phyloP scores from a whole-genome alignment of 2,329 filamentous ascomycete species.

The Westerdykella aurantiaca region DNA sequence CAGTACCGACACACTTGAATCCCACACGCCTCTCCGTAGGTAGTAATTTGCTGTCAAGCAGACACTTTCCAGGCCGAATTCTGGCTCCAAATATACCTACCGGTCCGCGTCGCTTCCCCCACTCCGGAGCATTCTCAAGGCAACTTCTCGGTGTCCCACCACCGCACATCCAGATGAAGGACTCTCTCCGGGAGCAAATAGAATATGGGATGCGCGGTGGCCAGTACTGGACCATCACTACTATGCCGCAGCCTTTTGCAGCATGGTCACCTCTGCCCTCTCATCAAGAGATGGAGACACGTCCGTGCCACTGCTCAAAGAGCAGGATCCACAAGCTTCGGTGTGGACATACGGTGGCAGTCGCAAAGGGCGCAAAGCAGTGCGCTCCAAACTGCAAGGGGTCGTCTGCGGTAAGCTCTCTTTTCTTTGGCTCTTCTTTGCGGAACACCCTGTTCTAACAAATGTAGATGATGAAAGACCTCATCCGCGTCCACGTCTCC shows the following conservation, averaged over 20 bases:
- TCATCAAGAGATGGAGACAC: constrained; percentile 8
- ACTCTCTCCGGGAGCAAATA: background rate
- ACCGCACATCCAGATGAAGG: no score
- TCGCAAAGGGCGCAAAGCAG: constrained; percentile 5
- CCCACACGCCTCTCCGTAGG: no score
- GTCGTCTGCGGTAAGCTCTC: no score
- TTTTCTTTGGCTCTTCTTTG: no score
- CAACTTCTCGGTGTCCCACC: no score
- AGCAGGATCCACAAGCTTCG: constrained; percentile 10
- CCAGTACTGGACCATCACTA: constrained; percentile 7
- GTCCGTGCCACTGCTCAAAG: constrained; percentile 6
- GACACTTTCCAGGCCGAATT: no score
- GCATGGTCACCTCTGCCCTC: constrained; percentile 5
- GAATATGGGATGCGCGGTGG: background rate
- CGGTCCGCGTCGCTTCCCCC: no score
- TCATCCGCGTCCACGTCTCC: background rate
- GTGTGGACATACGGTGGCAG: constrained; percentile 11
- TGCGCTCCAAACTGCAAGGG: constrained; percentile 10
- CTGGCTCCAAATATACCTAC: no score
- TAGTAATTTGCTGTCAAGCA: no score
- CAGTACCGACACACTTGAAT: no score
- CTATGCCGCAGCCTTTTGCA: constrained; percentile 1
- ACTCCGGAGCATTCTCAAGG: no score
- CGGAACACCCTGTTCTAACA: background rate
- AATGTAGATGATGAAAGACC: background rate